These are phyloP conservation scores for Fraxinus paxiana DNA, from an alignment of 305 asterid genomes.

Conservation along the genomic window DNA sequence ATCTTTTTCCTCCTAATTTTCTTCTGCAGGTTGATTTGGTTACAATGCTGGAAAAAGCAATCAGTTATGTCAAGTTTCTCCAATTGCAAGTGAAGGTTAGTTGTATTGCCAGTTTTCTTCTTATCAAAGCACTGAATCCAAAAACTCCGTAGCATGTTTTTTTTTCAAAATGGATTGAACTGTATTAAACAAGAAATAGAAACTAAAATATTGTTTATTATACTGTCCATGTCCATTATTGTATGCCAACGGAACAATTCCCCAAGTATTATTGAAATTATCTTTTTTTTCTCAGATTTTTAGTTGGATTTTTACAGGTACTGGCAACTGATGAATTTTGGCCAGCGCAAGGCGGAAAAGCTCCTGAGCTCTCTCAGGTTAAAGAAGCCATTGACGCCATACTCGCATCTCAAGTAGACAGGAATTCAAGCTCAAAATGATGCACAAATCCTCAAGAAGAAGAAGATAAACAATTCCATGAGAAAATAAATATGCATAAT, in stretches of 20 bases:
- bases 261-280: too few species aligned
- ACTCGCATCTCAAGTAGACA: slow-evolving; percentile 64
- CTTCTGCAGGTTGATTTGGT: slow-evolving; percentile 79
- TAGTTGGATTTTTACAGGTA: slow-evolving; percentile 37
- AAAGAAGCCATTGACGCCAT: slow-evolving; percentile 82
- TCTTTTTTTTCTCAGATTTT: neutral
- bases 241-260: neutral
- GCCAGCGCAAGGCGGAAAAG: slow-evolving; percentile 88
- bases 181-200: neutral
- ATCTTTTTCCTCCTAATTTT: neutral
- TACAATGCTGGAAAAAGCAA: slow-evolving; percentile 93
- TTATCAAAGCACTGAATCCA: neutral
- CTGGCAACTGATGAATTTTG: slow-evolving; percentile 90
- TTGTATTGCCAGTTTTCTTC: neutral
- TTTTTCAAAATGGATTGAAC: neutral
- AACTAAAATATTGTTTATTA: neutral
- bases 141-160: neutral
- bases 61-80: slow-evolving; percentile 82
- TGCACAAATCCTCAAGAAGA: neutral
- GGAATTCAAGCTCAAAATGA: slow-evolving; percentile 53
- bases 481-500: neutral
- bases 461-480: neutral
- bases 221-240: neutral
- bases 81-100: slow-evolving; percentile 89
- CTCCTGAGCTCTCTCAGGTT: slow-evolving; percentile 77